phyloP scores from a whole-genome alignment of 2,329 filamentous ascomycete species.

The Fusarium caatingaense region DNA sequence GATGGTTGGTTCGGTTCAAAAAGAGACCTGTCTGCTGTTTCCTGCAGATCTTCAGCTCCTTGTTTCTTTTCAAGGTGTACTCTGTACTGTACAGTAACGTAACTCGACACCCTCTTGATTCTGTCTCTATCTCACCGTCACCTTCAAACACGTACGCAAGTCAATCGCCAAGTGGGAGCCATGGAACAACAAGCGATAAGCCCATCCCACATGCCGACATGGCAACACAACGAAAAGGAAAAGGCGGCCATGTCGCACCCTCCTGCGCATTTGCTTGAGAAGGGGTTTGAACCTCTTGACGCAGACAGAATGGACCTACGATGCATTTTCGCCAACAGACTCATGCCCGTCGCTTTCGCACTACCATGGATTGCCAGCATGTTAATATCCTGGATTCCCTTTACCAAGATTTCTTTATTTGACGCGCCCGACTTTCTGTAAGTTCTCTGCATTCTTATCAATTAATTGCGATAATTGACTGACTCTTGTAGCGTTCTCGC shows the following conservation, averaged over 20 bases:
- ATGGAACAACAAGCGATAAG: conserved; percentile 12
- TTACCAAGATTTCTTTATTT: conserved; percentile 22
- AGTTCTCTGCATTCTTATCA: neutral
- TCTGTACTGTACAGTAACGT: too few relatives aligned
- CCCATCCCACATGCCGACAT: conserved; percentile 27
- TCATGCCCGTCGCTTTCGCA: conserved; percentile 27
- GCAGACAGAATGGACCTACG: conserved; percentile 3
- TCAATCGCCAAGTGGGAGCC: conserved; percentile 16
- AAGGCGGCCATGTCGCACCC: neutral
- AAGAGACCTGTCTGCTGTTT: conserved; percentile 7
- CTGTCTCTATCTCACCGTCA: neutral
- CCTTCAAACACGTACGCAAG: neutral
- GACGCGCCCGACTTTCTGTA: conserved; percentile 32
- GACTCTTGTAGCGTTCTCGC: conserved; percentile 18
- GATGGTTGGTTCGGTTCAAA: conserved; percentile 19
- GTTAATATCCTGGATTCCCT: conserved; percentile 36
- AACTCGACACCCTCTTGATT: neutral
- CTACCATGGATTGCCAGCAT: conserved; percentile 31
- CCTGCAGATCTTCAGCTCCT: neutral
- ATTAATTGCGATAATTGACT: neutral
- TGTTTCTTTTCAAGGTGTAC: neutral
- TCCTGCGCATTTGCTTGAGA: neutral
- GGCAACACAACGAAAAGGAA: conserved; percentile 11
- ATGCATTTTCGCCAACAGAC: conserved; percentile 6
- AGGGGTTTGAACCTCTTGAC: neutral